Conservation (phyloP, 176 grass and related monocot species). For the Hyparrhenia diplandra region DNA sequence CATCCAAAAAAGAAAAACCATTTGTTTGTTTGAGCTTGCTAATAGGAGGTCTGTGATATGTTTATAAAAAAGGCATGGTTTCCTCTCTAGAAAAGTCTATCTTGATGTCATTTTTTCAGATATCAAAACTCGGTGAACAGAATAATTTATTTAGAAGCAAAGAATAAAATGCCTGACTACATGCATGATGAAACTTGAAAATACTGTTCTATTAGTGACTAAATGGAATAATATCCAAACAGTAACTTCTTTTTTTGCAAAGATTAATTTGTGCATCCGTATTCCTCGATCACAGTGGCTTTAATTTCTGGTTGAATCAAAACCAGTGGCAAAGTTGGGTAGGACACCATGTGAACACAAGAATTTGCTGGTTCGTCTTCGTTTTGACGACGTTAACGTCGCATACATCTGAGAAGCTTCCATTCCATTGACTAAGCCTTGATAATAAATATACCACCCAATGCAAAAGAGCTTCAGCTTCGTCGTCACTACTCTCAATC, state of each 20-base stretch:
- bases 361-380: not conserved
- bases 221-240: not conserved
- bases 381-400: slow-evolving; percentile 32
- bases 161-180: too few species aligned
- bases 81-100: too few species aligned
- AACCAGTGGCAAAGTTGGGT: not conserved
- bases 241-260: not conserved
- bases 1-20: too few species aligned
- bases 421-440: slow-evolving; percentile 18
- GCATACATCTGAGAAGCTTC: slow-evolving; percentile 34
- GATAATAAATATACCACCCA: slow-evolving; percentile 3
- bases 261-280: not conserved
- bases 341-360: not conserved
- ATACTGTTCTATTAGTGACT: too few species aligned
- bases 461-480: not conserved
- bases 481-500: not conserved
- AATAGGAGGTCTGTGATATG: too few species aligned
- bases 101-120: too few species aligned
- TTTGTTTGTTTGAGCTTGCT: too few species aligned
- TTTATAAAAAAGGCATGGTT: too few species aligned
- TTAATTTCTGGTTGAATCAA: too few species aligned
- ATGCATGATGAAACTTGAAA: too few species aligned
- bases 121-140: too few species aligned
- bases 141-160: too few species aligned
- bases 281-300: not conserved